phyloP scores from a whole-genome alignment of 129 eudicot genomes.

The Flaveria bidentis region DNA sequence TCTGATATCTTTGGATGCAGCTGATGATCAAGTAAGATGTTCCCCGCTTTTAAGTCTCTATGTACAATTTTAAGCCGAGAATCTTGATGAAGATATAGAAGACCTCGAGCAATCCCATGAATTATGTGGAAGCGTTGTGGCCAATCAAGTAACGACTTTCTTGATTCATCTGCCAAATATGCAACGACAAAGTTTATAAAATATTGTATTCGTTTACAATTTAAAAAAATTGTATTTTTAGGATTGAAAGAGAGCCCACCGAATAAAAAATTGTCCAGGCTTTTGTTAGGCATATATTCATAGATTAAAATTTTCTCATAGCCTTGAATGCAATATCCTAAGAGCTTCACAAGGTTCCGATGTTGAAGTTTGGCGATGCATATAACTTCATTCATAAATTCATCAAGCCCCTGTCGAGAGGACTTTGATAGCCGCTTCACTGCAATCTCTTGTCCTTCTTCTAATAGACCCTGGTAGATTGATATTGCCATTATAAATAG shows the following conservation, averaged over 20 bases:
- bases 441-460: conserved; percentile 60
- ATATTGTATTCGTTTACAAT: not conserved
- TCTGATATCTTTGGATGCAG: conserved; percentile 1
- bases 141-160: conserved; percentile 3
- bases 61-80: conserved; percentile 12
- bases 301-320: conserved; percentile 59
- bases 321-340: conserved; percentile 62
- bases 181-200: not conserved
- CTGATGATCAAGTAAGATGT: conserved; percentile 11
- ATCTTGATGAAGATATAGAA: conserved; percentile 19
- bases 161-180: not conserved
- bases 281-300: conserved; percentile 67
- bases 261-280: conserved; percentile 56
- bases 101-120: conserved; percentile 15
- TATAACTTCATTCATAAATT: conserved; percentile 54
- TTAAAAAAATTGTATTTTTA: too few species aligned
- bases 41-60: conserved; percentile 17
- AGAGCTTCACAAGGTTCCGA: conserved; percentile 37
- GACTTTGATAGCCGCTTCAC: conserved; percentile 64
- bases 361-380: conserved; percentile 42
- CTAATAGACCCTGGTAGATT: conserved; percentile 48
- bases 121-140: conserved; percentile 10
- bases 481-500: not conserved
- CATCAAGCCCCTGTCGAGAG: conserved; percentile 56
- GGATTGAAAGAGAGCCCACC: conserved; percentile 32